Evolutionary conservation across 768 basidiomycete species (phyloP).

Genomic region (Boletus reticulatus): DNA sequence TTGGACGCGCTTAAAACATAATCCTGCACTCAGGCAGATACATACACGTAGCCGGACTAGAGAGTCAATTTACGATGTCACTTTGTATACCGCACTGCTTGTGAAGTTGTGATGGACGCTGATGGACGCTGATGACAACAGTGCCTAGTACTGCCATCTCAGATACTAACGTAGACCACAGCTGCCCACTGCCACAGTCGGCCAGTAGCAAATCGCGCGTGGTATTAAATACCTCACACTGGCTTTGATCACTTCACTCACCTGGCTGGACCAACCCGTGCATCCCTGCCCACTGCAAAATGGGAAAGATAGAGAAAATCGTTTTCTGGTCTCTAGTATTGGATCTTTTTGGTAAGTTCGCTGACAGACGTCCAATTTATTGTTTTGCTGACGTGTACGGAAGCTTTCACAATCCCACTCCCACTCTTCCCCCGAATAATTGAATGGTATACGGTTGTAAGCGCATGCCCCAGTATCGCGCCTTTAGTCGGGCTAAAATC

Average conservation of each 20-base stretch:
- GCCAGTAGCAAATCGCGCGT: no score
- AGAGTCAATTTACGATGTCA: no score
- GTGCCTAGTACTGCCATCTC: no score
- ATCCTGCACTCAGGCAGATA: no score
- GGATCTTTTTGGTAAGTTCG: conserved; percentile 69
- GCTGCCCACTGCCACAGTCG: no score
- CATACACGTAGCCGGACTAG: no score
- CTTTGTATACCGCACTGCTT: no score
- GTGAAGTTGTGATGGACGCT: no score
- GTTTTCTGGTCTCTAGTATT: conserved; percentile 90
- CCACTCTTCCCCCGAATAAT: conserved; percentile 98
- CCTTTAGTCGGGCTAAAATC: not conserved
- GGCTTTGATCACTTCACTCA: not conserved
- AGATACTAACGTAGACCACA: no score
- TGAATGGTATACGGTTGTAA: conserved; percentile 81
- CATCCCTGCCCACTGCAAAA: conserved; percentile 22
- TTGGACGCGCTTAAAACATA: not conserved
- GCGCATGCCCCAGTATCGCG: conserved; percentile 12
- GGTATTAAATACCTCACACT: not conserved
- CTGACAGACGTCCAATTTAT: not conserved
- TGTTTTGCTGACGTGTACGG: conserved; percentile 19
- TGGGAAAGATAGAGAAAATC: conserved; percentile 71
- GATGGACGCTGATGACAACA: no score
- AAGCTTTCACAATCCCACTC: conserved; percentile 92
- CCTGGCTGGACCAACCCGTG: not conserved